Conservation (phyloP, 805 yeast genomes). For the Cyberlindnera lachancei region DNA sequence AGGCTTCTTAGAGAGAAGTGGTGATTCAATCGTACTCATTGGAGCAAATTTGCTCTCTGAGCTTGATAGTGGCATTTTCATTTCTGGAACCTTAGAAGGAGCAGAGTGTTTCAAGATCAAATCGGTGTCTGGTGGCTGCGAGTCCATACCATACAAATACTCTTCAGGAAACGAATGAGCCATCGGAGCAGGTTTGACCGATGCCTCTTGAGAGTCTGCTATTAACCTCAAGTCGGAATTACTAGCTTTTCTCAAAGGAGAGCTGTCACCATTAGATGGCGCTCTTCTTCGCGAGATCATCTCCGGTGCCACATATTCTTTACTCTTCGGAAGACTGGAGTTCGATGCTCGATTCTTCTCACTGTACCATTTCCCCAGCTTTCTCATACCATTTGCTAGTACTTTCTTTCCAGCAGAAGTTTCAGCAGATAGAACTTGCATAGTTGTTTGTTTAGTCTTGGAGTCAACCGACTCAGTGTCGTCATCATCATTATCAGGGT, state of each 20-base stretch:
- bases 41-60: constrained; percentile 3
- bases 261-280: constrained; percentile 14
- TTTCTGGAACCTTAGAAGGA: constrained; percentile 18
- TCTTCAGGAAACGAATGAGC: constrained; percentile 23
- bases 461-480: constrained; percentile 8
- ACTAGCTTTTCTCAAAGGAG: constrained; percentile 5
- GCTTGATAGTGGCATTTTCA: constrained; percentile 16
- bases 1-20: constrained; percentile 6
- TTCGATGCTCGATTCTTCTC: constrained; percentile 31
- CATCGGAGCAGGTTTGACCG: constrained; percentile 18
- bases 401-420: constrained; percentile 28
- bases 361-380: constrained; percentile 64
- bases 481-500: constrained; percentile 4
- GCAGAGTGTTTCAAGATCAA: constrained; percentile 8
- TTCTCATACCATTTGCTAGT: constrained; percentile 41
- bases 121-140: constrained; percentile 11
- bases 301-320: constrained; percentile 40
- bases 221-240: constrained; percentile 5
- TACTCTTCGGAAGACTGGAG: constrained; percentile 1
- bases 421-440: constrained; percentile 20
- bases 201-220: constrained; percentile 3
- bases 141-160: constrained; percentile 14
- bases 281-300: constrained; percentile 55
- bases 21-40: neutral
- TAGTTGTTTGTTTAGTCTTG: constrained; percentile 11